Evolutionary conservation across 164 flowering plant genomes (phyloP), one percentile per base, ranked within the genome.

Genomic region (Chloranthus sessilifolius): DNA sequence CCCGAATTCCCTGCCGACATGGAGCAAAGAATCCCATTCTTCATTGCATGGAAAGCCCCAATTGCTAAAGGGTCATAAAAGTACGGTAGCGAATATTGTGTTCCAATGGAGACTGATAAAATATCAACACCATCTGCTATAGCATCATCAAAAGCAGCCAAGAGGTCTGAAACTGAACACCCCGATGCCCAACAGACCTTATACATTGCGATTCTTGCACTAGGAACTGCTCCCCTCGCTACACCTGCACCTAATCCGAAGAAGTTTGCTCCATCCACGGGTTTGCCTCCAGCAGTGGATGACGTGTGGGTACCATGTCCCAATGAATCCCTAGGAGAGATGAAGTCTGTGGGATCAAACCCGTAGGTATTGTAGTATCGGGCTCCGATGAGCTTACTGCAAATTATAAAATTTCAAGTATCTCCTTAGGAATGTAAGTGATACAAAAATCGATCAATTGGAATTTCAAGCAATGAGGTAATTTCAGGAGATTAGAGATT

Each of bases 331-430:
- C 61, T 44, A 1, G 61, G 47, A 11, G 63, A 64, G 19, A 52
- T 46, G 37, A 53, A 26, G 21, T 53, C 68, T 7, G 47, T 34
- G 6, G 8, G 22, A 23, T 26, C 43, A n/a, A n/a, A n/a, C n/a
- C n/a, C n/a, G n/a, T 19, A 24, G 21, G 27, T 48, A 21, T 59
- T 41, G 47, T 49, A 65, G 58, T 31, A 55, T 14, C 41, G 47
- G 4, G 65, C 70, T 29, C 70, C 70, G 30, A 65, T 60, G 30
- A 60, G 10, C 51, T 65, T 65, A 35, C 70, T 65, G 61, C 12
- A 16, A 37, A 48, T n/a, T n/a, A n/a, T n/a, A n/a, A n/a, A n/a
- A n/a, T n/a, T n/a, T n/a, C n/a, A n/a, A n/a, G n/a, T n/a, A 34
- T 9, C 1, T 4, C 3, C 5, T 3, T 12, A n/a, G 20, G 12